Conservation (phyloP, 768 basidiomycete species). For the Terana coerulea region DNA sequence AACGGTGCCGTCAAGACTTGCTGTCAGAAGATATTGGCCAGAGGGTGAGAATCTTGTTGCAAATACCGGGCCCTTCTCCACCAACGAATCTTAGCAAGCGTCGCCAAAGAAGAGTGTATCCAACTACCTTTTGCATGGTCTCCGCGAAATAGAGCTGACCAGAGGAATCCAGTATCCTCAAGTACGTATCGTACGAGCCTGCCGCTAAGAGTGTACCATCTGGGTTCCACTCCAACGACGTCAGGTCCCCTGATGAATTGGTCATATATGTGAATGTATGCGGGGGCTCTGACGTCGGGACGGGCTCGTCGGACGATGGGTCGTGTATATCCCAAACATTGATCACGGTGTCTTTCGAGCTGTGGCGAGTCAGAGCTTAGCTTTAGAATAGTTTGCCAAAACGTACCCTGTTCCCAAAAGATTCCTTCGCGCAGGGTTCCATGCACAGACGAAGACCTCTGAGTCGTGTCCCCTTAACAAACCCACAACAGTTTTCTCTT, state of each 20-base stretch:
- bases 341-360: slow-evolving; percentile 74
- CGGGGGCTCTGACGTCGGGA: slow-evolving; percentile 30
- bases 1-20: slow-evolving; percentile 72
- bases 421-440: slow-evolving; percentile 60
- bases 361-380: neutral
- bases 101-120: neutral
- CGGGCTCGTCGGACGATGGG: slow-evolving; percentile 17
- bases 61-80: slow-evolving; percentile 75
- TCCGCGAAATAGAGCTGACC: slow-evolving; percentile 65
- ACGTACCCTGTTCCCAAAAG: slow-evolving; percentile 73
- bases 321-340: slow-evolving; percentile 57
- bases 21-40: slow-evolving; percentile 70
- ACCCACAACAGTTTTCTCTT: slow-evolving; percentile 4
- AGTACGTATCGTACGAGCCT: slow-evolving; percentile 70
- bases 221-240: slow-evolving; percentile 72
- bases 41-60: slow-evolving; percentile 71
- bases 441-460: slow-evolving; percentile 71
- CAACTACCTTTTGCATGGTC: slow-evolving; percentile 59
- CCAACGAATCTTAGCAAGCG: slow-evolving; percentile 14
- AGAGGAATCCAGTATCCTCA: slow-evolving; percentile 60
- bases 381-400: neutral
- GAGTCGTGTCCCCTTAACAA: slow-evolving; percentile 13
- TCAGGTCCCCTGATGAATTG: slow-evolving; percentile 54
- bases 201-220: slow-evolving; percentile 74
- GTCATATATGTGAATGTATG: slow-evolving; percentile 47